Evolutionary conservation across 495 filamentous ascomycete species (phyloP).

Genomic region (Evernia prunastri): DNA sequence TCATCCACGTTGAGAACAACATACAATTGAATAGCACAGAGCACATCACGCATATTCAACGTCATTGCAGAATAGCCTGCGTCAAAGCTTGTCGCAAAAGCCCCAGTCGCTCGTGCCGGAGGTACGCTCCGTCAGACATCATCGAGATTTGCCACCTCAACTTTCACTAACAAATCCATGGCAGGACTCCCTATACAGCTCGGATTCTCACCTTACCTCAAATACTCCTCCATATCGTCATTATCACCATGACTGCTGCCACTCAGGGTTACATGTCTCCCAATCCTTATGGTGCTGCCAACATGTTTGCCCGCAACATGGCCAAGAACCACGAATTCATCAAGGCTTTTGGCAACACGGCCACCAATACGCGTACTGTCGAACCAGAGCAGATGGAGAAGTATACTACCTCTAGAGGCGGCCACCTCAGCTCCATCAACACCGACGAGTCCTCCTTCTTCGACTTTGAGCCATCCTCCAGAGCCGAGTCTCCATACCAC

Average conservation of each 20-base stretch:
- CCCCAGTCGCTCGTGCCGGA: no score
- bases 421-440: not conserved
- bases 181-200: not conserved
- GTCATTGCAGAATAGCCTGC: not conserved
- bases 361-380: constrained; percentile 1
- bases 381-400: constrained; percentile 12
- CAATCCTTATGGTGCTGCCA: not conserved
- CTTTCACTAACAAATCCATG: not conserved
- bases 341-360: constrained; percentile 13
- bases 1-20: not conserved
- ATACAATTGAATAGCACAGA: not conserved
- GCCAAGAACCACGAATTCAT: constrained; percentile 13
- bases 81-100: not conserved
- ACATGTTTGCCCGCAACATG: constrained; percentile 15
- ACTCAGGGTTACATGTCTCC: constrained; percentile 10
- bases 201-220: not conserved
- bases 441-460: constrained; percentile 20
- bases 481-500: constrained; percentile 14
- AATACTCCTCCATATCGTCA: not conserved
- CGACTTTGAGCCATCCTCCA: constrained; percentile 18
- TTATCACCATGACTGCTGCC: not conserved
- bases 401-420: not conserved
- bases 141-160: not conserved
- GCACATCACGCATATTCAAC: not conserved
- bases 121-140: not conserved